Conservation (phyloP, 1,284 basidiomycete genomes). For the Ceratobasidium sp. region DNA sequence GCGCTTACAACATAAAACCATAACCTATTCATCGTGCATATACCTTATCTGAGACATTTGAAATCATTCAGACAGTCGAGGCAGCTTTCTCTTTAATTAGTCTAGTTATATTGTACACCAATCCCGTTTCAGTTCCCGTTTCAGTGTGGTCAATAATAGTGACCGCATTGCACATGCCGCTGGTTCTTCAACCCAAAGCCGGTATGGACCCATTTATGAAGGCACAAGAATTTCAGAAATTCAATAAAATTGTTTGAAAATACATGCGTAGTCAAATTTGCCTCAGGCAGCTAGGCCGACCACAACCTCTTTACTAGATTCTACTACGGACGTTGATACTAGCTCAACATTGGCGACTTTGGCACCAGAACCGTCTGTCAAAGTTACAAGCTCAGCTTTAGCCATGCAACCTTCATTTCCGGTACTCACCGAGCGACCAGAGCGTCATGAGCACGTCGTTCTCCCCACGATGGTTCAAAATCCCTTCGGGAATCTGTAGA, state of each 20-base stretch:
- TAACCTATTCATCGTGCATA: neutral
- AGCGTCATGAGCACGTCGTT: slow-evolving; percentile 61
- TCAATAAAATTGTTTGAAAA: too few species aligned
- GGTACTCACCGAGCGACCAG: slow-evolving; percentile 59
- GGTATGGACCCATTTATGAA: too few species aligned
- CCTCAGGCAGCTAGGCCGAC: slow-evolving; percentile 5
- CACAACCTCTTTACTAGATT: slow-evolving; percentile 57
- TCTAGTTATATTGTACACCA: too few species aligned
- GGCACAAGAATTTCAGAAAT: neutral
- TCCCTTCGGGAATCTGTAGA: slow-evolving; percentile 60
- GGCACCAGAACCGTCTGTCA: slow-evolving; percentile 57
- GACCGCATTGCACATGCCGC: too few species aligned
- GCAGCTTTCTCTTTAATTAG: too few species aligned
- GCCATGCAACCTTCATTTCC: neutral
- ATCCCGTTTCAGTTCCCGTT: too few species aligned
- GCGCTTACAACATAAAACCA: too few species aligned
- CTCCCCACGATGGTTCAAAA: slow-evolving; percentile 60
- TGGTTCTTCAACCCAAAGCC: too few species aligned
- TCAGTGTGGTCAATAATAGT: too few species aligned
- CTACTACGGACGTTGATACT: slow-evolving; percentile 51
- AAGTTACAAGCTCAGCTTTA: neutral
- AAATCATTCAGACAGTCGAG: too few species aligned
- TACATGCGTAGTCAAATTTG: neutral
- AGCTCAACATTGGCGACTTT: slow-evolving; percentile 58
- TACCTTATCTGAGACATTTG: neutral